These are phyloP conservation scores for Apophysomyces elegans DNA, from an alignment of 371 early-diverging fungal species.

Conservation along the genomic window DNA sequence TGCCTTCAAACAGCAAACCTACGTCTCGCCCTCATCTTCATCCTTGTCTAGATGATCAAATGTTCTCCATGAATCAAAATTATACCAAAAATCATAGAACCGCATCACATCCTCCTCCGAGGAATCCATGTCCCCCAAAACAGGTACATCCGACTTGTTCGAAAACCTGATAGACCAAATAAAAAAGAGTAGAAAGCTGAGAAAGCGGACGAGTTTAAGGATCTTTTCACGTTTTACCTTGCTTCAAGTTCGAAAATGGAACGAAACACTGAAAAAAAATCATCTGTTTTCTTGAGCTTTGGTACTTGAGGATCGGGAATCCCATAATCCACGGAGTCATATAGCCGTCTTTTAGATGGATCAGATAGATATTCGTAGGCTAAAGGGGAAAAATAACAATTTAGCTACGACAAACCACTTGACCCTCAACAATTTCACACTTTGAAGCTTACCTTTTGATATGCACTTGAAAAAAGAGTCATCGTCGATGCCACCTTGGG, in stretches of 20 bases:
- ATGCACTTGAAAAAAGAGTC: slow-evolving; percentile 94
- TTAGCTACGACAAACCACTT: no score
- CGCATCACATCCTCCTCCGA: slow-evolving; percentile 73
- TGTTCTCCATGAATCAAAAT: slow-evolving; percentile 89
- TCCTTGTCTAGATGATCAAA: slow-evolving; percentile 95
- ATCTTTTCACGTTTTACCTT: neutral
- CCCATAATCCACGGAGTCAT: slow-evolving; percentile 71
- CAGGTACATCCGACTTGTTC: slow-evolving; percentile 75
- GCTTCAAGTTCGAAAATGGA: slow-evolving; percentile 7
- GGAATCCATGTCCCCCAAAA: slow-evolving; percentile 68
- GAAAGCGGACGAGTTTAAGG: neutral
- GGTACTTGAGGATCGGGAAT: slow-evolving; percentile 6
- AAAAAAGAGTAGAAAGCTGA: neutral
- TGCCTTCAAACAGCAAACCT: neutral
- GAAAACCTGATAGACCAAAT: slow-evolving; percentile 61
- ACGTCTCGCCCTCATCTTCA: slow-evolving; percentile 71
- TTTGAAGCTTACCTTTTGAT: slow-evolving; percentile 57
- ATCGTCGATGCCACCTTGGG: slow-evolving; percentile 53
- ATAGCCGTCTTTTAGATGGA: slow-evolving; percentile 83
- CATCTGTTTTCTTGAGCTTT: neutral
- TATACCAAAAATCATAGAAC: slow-evolving; percentile 90
- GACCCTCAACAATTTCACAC: neutral
- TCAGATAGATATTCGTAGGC: slow-evolving; percentile 88
- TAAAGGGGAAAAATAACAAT: neutral
- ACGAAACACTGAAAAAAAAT: neutral